Percentiles rank a stretch among this genome's conserved stretches.
Conservation (phyloP, 495 filamentous ascomycete genomes). For the Coniosporium apollinis region DNA sequence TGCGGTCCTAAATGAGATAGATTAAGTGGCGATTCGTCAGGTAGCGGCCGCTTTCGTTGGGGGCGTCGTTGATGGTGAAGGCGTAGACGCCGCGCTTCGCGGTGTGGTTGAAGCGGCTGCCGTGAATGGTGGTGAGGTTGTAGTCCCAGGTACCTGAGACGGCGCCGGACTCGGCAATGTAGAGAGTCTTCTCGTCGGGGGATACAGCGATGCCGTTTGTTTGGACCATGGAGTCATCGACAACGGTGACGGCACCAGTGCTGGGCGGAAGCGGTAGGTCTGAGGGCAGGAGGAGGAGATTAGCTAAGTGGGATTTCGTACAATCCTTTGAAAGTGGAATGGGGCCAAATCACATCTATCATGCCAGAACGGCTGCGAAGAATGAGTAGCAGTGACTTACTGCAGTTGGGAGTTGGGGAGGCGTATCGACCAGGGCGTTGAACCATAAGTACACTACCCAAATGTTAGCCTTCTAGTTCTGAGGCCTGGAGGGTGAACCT, state of each 20-base stretch:
- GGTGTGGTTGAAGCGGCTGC: constrained; percentile 6
- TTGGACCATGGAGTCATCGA: constrained; percentile 18
- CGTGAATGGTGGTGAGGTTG: background rate
- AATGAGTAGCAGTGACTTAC: no score
- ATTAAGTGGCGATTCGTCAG: constrained; percentile 9
- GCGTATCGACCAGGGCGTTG: constrained; percentile 27
- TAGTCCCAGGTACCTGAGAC: constrained; percentile 1
- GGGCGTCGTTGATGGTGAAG: constrained; percentile 10
- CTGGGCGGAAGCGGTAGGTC: constrained; percentile 28
- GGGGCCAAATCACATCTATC: no score
- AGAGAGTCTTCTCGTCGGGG: constrained; percentile 27
- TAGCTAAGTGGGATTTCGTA: no score
- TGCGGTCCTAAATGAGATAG: constrained; percentile 8
- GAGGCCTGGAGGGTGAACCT: background rate
- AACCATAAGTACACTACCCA: constrained; percentile 24
- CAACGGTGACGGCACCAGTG: constrained; percentile 17
- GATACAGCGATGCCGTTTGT: constrained; percentile 30
- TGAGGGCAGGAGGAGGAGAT: no score
- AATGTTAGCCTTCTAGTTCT: background rate
- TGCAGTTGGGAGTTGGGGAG: constrained; percentile 29
- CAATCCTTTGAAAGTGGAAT: no score
- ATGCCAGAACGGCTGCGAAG: no score
- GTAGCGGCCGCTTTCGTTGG: constrained; percentile 21
- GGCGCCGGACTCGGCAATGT: constrained; percentile 16
- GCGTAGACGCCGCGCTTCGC: constrained; percentile 5